Evolutionary conservation across 2,329 filamentous ascomycete genomes (phyloP).

Genomic region (Fusarium phyllophilum): DNA sequence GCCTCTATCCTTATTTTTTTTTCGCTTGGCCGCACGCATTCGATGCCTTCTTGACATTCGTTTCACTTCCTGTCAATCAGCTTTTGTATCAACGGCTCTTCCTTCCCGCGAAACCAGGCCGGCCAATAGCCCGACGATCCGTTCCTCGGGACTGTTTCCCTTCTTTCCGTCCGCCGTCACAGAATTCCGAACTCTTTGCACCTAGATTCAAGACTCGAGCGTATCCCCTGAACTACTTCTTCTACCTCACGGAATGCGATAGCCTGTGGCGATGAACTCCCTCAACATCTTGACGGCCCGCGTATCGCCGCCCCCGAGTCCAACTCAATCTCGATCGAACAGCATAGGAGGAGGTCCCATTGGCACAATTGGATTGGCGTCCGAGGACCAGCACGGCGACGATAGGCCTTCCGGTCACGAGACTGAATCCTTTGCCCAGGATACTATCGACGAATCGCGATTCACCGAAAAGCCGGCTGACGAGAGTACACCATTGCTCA

Average conservation of each 20-base stretch:
- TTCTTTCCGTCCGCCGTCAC: slow-evolving; percentile 7
- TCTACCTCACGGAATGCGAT: slow-evolving; percentile 65
- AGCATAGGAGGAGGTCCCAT: slow-evolving; percentile 66
- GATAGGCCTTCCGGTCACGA: slow-evolving; percentile 51
- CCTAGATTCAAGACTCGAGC: not conserved
- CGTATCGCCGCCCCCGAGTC: slow-evolving; percentile 72
- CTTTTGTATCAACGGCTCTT: slow-evolving; percentile 12
- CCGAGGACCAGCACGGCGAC: slow-evolving; percentile 47
- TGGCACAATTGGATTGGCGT: slow-evolving; percentile 55
- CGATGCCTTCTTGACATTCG: slow-evolving; percentile 43
- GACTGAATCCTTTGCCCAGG: slow-evolving; percentile 49
- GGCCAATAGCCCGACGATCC: slow-evolving; percentile 15
- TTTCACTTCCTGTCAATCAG: slow-evolving; percentile 28
- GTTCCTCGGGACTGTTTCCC: slow-evolving; percentile 6
- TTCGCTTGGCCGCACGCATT: slow-evolving; percentile 21
- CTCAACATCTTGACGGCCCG: slow-evolving; percentile 91
- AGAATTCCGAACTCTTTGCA: slow-evolving; percentile 1
- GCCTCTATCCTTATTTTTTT: slow-evolving; percentile 3
- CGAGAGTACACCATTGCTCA: slow-evolving; percentile 75
- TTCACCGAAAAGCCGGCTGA: slow-evolving; percentile 52
- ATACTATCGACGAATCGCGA: slow-evolving; percentile 49
- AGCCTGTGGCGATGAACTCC: slow-evolving; percentile 85
- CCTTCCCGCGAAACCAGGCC: slow-evolving; percentile 24
- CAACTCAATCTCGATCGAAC: slow-evolving; percentile 68
- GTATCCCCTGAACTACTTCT: slow-evolving; percentile 4